Base-by-base conservation (phyloP, 176 grass and related monocot genomes). In the Musa troglodytarum region DNA sequence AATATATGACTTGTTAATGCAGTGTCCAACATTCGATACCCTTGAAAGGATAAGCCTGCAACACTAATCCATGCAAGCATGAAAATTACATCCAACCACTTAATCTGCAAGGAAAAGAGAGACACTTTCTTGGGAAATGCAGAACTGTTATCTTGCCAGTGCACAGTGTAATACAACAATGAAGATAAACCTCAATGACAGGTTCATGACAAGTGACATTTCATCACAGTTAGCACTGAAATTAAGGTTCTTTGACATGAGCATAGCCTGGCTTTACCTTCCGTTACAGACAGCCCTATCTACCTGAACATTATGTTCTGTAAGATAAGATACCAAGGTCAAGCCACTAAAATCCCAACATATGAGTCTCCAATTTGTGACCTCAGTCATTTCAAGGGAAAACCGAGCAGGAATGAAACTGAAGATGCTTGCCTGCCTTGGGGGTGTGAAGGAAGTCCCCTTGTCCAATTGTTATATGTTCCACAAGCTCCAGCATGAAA, bases 211-310 rank as follows among this genome's bases (percentile, higher is more conserved):
- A 34, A 68, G 65, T 68, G 21, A 68, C 65, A 68, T 74, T 10
- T 55, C 22, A 55, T 25, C 12, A 54, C 8, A 79, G 54, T 49
- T 64, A 22, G 68, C 67, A 80, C 54, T 72, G 43, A 72, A 80
- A 51, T 72, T 53, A 80, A 73, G 54, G 78, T 22, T 5, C 6
- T 24, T 8, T 80, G 11, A 9, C 77, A 34, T 64, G 54, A 73
- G 43, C 2, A 73, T 11, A 73, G 9, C 34, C 34, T 43, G 34
- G 34, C 34, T 43, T 43, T 43, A 43, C 34, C 3, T 43, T 43
- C 3, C 4, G 6, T 49, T 3, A 13, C 61, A n/a, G 10, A 19
- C 51, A 43, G 16, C 54, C 51, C 26, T 56, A 2, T 24, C 64
- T 17, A 28, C 54, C 64, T 57, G 65, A 24, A 34, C 74, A 15